phyloP scores from a whole-genome alignment of 1,139 yeast genomes.

The Pneumocystis jirovecii region DNA sequence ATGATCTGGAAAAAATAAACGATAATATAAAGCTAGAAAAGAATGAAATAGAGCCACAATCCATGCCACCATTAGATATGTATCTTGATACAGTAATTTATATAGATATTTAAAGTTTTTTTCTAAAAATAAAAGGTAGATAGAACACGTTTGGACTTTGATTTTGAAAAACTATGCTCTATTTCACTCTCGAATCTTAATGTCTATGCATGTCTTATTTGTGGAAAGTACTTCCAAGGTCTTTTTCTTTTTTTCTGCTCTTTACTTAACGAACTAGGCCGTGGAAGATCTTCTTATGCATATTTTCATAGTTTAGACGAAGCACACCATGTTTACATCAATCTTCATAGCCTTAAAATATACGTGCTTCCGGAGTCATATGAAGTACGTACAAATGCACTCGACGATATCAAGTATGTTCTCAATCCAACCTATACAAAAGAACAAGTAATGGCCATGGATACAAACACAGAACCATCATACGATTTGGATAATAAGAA shows the following conservation, averaged over 20 bases:
- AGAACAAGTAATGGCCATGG: constrained; percentile 25
- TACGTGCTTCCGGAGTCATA: constrained; percentile 50
- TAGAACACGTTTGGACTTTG: constrained; percentile 43
- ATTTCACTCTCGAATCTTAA: constrained; percentile 46
- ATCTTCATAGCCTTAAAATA: constrained; percentile 34
- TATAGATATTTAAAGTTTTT: not conserved
- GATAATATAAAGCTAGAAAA: not conserved
- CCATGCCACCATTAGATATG: not conserved
- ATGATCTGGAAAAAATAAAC: not conserved
- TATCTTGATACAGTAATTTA: constrained; percentile 1
- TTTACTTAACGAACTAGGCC: constrained; percentile 28
- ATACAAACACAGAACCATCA: constrained; percentile 17
- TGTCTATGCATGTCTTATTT: constrained; percentile 55
- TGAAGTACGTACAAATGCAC: constrained; percentile 27
- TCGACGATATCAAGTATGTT: constrained; percentile 39
- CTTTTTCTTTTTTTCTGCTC: not conserved
- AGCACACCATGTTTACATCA: constrained; percentile 50
- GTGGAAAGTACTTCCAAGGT: constrained; percentile 54
- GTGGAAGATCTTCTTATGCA: constrained; percentile 48
- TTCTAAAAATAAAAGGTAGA: not conserved
- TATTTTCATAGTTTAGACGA: constrained; percentile 49
- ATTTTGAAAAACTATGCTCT: constrained; percentile 51
- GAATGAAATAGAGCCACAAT: not conserved
- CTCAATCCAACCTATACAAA: constrained; percentile 38
- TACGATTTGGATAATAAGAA: constrained; percentile 32